Evolutionary conservation across 306 rosid genomes (phyloP).

Genomic region (Aeschynomene evenia): DNA sequence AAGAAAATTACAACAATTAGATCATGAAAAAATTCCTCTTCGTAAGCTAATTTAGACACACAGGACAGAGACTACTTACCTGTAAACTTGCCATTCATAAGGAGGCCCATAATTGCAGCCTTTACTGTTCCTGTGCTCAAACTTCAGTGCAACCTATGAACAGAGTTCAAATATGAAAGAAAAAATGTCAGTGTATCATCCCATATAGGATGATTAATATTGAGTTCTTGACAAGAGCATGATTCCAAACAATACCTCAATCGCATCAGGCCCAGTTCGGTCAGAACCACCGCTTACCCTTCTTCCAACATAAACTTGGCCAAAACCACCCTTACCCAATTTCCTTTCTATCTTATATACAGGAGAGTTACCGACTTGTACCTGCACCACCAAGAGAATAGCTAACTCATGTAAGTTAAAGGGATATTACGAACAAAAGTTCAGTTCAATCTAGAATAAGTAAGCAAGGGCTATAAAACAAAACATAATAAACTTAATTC

Average conservation of each 20-base stretch:
- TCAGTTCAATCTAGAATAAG: not conserved
- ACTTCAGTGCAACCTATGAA: constrained; percentile 84
- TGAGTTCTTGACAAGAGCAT: constrained; percentile 29
- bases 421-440: constrained; percentile 4
- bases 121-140: constrained; percentile 91
- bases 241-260: constrained; percentile 58
- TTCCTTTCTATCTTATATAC: constrained; percentile 82
- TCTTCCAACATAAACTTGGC: constrained; percentile 95
- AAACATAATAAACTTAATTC: not conserved
- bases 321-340: constrained; percentile 95
- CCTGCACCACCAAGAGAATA: constrained; percentile 46
- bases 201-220: not conserved
- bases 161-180: constrained; percentile 21
- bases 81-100: constrained; percentile 94
- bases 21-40: not conserved
- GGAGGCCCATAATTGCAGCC: constrained; percentile 98
- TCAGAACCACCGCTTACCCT: constrained; percentile 81
- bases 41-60: constrained; percentile 2
- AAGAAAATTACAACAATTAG: constrained; percentile 3
- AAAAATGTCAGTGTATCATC: constrained; percentile 26
- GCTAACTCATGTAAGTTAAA: not conserved
- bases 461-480: not conserved
- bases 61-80: constrained; percentile 41
- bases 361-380: constrained; percentile 91
- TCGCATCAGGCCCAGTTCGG: constrained; percentile 75